Percentiles rank a stretch among this genome's conserved stretches.
These are phyloP conservation scores for Basipetospora chlamydospora DNA, from an alignment of 2,329 filamentous ascomycete genomes.

Conservation along the genomic window DNA sequence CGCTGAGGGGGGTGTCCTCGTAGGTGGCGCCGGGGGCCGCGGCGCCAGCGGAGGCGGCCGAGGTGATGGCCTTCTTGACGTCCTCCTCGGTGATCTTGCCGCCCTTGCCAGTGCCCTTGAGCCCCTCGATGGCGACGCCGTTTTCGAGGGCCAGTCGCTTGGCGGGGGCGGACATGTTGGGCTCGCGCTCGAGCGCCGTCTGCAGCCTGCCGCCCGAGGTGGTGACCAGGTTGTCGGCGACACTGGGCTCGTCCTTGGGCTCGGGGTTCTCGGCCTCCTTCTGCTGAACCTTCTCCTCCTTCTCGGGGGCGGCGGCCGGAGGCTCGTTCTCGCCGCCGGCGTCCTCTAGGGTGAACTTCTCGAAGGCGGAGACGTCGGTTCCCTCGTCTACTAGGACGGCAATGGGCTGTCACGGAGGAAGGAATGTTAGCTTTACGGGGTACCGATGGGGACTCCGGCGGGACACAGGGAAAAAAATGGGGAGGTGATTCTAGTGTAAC, in stretches of 20 bases:
- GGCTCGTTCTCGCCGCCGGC: conserved; percentile 67
- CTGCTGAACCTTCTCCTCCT: conserved; percentile 50
- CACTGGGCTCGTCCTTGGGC: conserved; percentile 48
- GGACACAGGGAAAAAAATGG: not conserved
- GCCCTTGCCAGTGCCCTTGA: conserved; percentile 78
- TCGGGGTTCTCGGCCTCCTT: conserved; percentile 24
- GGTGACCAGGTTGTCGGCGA: conserved; percentile 19
- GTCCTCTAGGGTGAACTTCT: conserved; percentile 75
- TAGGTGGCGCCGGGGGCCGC: conserved; percentile 50
- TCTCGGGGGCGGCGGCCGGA: conserved; percentile 40
- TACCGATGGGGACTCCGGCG: not conserved
- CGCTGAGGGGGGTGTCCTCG: conserved; percentile 69
- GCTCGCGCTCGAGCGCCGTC: conserved; percentile 69
- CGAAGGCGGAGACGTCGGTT: conserved; percentile 74
- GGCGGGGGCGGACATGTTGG: conserved; percentile 56
- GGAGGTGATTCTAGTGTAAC: conserved; percentile 20
- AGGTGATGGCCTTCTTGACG: conserved; percentile 69
- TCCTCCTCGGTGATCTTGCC: conserved; percentile 86
- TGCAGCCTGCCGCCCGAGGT: conserved; percentile 65
- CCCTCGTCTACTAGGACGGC: conserved; percentile 90
- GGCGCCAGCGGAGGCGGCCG: conserved; percentile 32
- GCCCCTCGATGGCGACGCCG: conserved; percentile 56
- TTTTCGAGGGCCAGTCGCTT: conserved; percentile 77
- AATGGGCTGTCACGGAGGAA: conserved; percentile 54
- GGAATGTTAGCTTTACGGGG: conserved; percentile 5